Evolutionary conservation across 345 rosid genomes (phyloP), one percentile per base, ranked within the genome.

Genomic region (Salix suchowensis): DNA sequence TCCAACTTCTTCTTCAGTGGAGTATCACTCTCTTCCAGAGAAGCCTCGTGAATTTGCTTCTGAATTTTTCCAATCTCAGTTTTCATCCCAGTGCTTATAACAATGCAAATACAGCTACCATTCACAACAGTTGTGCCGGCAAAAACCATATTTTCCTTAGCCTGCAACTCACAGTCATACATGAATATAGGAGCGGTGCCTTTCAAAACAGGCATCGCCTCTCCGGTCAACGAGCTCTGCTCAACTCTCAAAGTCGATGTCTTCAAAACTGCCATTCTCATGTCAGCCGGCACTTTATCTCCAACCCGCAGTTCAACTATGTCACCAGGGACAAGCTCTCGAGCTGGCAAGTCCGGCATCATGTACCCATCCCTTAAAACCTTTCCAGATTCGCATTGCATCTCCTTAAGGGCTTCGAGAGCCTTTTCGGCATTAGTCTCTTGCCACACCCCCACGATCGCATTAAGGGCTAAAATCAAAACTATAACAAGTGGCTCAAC

Each of bases 361-460:
- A 86, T 79, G 68, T 42, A 68, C 73, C 97, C 97, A 68, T 92
- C 94, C 81, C 97, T 88, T 48, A 90, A 72, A 67, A 89, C 98
- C 83, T 87, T 91, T 36, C 85, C 94, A 0, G 90, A 90, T 82
- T 94, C 97, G 68, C 88, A 89, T 79, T 94, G 98, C 93, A 94
- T 88, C 87, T 90, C 92, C 86, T 94, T 92, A 60, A 94, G 91
- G 30, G 98, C 97, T 67, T 94, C 97, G 26, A 94, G 95, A 10
- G 98, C 98, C 83, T 84, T 92, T 81, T 92, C 98, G 1, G 97
- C 98, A 76, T 89, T 92, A 46, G 83, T 90, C 87, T 94, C 98
- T 89, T 94, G 98, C 97, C 97, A 94, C 30, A 92, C 95, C 62
- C 98, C 98, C 64, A 94, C 97, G 74, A 90, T 79, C 70, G 97